These are phyloP conservation scores for Hondaea fermentalgiana DNA, from an alignment of 108 stramenopile species.

Conservation along the genomic window DNA sequence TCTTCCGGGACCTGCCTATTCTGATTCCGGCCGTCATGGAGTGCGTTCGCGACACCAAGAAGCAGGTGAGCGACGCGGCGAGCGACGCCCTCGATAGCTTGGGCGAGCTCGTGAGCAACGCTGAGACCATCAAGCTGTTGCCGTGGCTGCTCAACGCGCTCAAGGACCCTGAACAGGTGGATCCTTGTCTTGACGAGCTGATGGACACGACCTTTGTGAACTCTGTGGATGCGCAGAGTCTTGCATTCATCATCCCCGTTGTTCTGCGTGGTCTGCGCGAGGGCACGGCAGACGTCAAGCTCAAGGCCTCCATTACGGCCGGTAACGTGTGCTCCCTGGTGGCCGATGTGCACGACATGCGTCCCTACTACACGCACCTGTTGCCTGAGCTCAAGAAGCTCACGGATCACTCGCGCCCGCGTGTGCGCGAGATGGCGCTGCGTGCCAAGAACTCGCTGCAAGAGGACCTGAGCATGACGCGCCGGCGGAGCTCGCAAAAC, in stretches of 20 bases:
- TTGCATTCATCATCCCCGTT: slow-evolving; percentile 96
- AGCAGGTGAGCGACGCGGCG: slow-evolving; percentile 7
- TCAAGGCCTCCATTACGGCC: slow-evolving; percentile 93
- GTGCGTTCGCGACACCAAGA: slow-evolving; percentile 6
- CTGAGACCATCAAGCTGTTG: background rate
- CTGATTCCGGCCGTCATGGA: slow-evolving; percentile 7
- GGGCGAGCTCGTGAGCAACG: slow-evolving; percentile 9
- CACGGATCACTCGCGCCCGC: slow-evolving; percentile 87
- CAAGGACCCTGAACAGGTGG: slow-evolving; percentile 13
- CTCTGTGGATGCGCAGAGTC: slow-evolving; percentile 88
- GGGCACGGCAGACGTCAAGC: slow-evolving; percentile 78
- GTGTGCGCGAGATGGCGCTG: slow-evolving; percentile 78
- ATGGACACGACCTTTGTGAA: slow-evolving; percentile 83
- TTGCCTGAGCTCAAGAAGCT: slow-evolving; percentile 83
- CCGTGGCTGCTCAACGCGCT: slow-evolving; percentile 7
- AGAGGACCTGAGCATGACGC: slow-evolving; percentile 60
- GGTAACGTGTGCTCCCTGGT: slow-evolving; percentile 98
- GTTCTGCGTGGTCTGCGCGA: slow-evolving; percentile 89
- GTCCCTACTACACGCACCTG: slow-evolving; percentile 86
- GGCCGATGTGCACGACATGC: slow-evolving; percentile 85
- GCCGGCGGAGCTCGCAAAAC: background rate
- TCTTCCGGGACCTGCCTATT: slow-evolving; percentile 1
- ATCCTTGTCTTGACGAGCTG: slow-evolving; percentile 57
- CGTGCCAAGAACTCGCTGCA: slow-evolving; percentile 84
- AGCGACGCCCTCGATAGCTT: background rate